These are phyloP conservation scores for Yamadazyma triangularis DNA, from an alignment of 1,139 yeast genomes.

Conservation along the genomic window DNA sequence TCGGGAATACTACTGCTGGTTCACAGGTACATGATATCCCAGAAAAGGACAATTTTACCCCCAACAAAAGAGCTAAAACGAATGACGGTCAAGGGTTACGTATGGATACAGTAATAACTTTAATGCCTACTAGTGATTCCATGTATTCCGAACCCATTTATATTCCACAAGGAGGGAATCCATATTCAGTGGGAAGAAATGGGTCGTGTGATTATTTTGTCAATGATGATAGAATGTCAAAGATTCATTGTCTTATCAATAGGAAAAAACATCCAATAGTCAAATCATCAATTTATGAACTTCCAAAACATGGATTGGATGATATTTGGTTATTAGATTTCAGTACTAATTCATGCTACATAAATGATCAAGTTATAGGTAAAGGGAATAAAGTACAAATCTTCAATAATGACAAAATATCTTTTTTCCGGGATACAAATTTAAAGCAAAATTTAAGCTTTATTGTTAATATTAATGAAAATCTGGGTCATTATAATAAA, in stretches of 20 bases:
- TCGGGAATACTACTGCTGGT: too few relatives aligned
- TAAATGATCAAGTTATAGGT: constrained; percentile 58
- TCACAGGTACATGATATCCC: not conserved
- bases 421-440: constrained; percentile 60
- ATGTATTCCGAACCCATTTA: constrained; percentile 39
- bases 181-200: constrained; percentile 62
- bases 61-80: constrained; percentile 6
- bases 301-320: constrained; percentile 64
- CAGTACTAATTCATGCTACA: constrained; percentile 75
- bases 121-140: constrained; percentile 28
- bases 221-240: constrained; percentile 73
- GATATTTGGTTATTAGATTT: constrained; percentile 81
- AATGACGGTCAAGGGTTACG: constrained; percentile 10
- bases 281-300: constrained; percentile 49
- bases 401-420: constrained; percentile 60
- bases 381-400: constrained; percentile 59
- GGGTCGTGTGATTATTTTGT: constrained; percentile 57
- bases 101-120: constrained; percentile 24
- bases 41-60: not conserved
- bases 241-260: constrained; percentile 70
- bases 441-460: constrained; percentile 40
- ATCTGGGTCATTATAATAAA: constrained; percentile 48
- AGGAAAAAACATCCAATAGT: constrained; percentile 58
- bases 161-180: constrained; percentile 59
- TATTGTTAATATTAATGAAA: constrained; percentile 32